phyloP scores from a whole-genome alignment of 192 early-diverging fungal species.

The Allomyces macrogynus region DNA sequence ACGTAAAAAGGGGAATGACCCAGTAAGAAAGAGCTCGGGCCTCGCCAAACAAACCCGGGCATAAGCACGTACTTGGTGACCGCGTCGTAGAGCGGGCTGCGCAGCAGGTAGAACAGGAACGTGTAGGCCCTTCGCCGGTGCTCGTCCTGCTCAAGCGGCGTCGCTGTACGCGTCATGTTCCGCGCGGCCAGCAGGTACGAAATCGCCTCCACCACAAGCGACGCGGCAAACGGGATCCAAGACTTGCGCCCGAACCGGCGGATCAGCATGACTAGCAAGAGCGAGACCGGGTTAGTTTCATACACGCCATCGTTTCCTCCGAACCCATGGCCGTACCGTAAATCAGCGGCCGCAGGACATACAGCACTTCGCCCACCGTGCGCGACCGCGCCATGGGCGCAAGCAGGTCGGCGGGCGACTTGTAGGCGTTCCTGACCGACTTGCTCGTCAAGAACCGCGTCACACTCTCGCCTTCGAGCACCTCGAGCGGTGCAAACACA shows the following conservation, averaged over 20 bases:
- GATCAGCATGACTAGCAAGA: slow-evolving; percentile 40
- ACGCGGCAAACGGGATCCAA: slow-evolving; percentile 71
- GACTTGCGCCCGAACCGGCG: slow-evolving; percentile 46
- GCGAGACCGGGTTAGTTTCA: too few relatives aligned
- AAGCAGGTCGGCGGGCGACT: slow-evolving; percentile 49
- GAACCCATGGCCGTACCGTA: slow-evolving; percentile 33
- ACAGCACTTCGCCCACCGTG: slow-evolving; percentile 50
- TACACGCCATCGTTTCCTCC: too few relatives aligned
- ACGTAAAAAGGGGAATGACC: too few relatives aligned
- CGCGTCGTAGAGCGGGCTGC: slow-evolving; percentile 60
- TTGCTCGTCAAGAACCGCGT: slow-evolving; percentile 9
- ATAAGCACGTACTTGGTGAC: slow-evolving; percentile 43
- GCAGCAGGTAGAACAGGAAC: slow-evolving; percentile 61
- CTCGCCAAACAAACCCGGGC: too few relatives aligned
- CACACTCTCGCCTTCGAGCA: too few relatives aligned
- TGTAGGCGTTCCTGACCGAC: slow-evolving; percentile 34
- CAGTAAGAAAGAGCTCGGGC: too few relatives aligned
- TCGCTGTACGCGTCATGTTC: slow-evolving; percentile 11
- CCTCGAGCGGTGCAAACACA: slow-evolving; percentile 16
- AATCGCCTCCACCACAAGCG: slow-evolving; percentile 47
- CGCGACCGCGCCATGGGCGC: slow-evolving; percentile 26
- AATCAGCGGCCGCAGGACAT: slow-evolving; percentile 62
- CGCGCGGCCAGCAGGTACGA: slow-evolving; percentile 4
- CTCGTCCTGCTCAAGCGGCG: slow-evolving; percentile 60
- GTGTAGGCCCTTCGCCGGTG: slow-evolving; percentile 44